phyloP scores from a whole-genome alignment of 345 rosid species.

The Citrus maxima region DNA sequence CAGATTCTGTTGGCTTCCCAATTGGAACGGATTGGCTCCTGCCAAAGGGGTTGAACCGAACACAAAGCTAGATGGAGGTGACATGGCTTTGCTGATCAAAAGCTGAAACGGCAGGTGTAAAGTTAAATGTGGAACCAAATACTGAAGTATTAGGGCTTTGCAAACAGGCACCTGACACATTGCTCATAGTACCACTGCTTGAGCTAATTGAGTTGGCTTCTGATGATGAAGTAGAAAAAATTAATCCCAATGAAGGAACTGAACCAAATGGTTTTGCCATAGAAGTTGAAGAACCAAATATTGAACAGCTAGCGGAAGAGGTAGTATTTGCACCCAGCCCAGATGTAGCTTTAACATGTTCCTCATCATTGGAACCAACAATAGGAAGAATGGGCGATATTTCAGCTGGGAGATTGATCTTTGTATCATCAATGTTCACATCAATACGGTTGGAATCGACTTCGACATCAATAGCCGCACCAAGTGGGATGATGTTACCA shows the following conservation, averaged over 20 bases:
- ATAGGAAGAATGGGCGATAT: constrained; percentile 49
- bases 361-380: constrained; percentile 42
- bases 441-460: constrained; percentile 42
- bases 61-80: constrained; percentile 31
- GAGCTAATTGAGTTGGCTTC: too few species aligned
- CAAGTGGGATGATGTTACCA: constrained; percentile 38
- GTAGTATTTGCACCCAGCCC: too few species aligned
- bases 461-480: constrained; percentile 34
- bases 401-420: constrained; percentile 45
- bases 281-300: too few species aligned
- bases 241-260: too few species aligned
- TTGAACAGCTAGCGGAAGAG: too few species aligned
- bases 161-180: too few species aligned
- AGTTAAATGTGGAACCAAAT: constrained; percentile 36
- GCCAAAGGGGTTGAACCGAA: constrained; percentile 42
- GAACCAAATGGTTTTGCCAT: too few species aligned
- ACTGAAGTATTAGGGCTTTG: neutral
- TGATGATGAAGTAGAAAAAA: too few species aligned
- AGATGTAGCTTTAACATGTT: constrained; percentile 46
- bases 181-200: too few species aligned
- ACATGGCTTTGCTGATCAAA: constrained; percentile 45
- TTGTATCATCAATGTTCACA: constrained; percentile 33
- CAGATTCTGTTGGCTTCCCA: constrained; percentile 53
- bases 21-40: constrained; percentile 50
- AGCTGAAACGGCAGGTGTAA: constrained; percentile 35